Evolutionary conservation across 2,329 filamentous ascomycete genomes (phyloP).

Genomic region (Alternaria gaisen): DNA sequence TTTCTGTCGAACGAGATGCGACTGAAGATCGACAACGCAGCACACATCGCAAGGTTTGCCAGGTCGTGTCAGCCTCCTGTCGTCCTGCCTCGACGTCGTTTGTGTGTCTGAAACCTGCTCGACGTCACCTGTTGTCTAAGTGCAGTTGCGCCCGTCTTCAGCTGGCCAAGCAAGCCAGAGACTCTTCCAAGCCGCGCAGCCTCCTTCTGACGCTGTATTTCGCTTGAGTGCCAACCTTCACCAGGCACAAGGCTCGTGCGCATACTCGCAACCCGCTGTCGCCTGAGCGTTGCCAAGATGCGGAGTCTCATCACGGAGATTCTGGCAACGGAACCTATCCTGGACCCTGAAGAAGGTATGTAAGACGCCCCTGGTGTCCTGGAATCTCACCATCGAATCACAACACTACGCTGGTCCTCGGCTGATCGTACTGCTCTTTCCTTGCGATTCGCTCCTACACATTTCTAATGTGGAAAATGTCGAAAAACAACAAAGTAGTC

Average conservation of each 20-base stretch:
- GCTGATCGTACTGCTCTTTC: constrained; percentile 24
- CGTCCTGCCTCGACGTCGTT: not conserved
- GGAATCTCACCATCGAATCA: constrained; percentile 21
- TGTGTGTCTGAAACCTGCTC: not conserved
- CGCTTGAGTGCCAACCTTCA: constrained; percentile 8
- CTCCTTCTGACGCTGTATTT: not conserved
- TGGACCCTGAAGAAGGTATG: constrained; percentile 68
- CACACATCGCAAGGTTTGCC: constrained; percentile 2
- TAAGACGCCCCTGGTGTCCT: constrained; percentile 12
- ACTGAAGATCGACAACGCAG: constrained; percentile 16
- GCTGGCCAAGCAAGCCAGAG: constrained; percentile 15
- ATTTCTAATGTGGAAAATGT: not conserved
- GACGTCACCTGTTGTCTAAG: not conserved
- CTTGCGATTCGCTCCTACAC: constrained; percentile 29
- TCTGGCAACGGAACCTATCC: constrained; percentile 60
- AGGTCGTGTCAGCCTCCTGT: not conserved
- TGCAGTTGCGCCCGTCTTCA: constrained; percentile 1
- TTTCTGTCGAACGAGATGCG: constrained; percentile 4
- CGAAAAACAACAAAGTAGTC: not conserved
- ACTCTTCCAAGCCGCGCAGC: constrained; percentile 11
- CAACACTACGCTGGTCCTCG: constrained; percentile 19
- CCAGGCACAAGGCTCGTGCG: constrained; percentile 10
- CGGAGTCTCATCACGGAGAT: constrained; percentile 37
- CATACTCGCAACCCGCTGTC: constrained; percentile 10
- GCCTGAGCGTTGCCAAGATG: constrained; percentile 18